A percentile compares a stretch with the other conserved stretches of the same genome.
phyloP scores from a whole-genome alignment of 2,329 filamentous ascomycete genomes.

The Colletotrichum caudatum region DNA sequence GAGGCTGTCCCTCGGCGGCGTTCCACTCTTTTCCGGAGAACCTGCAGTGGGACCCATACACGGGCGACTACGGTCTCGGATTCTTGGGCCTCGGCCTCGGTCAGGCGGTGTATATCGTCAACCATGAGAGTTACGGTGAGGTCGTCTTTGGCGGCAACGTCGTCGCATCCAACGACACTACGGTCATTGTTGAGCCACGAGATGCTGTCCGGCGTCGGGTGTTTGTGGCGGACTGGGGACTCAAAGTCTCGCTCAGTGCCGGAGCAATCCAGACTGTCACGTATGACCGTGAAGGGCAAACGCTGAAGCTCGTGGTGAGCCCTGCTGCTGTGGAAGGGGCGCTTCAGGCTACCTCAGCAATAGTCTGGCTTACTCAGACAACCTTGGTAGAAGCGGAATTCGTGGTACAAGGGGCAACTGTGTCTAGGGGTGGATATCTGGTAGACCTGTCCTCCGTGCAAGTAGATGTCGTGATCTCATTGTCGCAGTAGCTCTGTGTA shows the following conservation, averaged over 20 bases:
- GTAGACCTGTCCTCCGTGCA: constrained; percentile 25
- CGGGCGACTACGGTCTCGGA: constrained; percentile 68
- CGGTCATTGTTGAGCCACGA: constrained; percentile 53
- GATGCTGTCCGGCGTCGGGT: constrained; percentile 62
- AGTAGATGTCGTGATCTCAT: constrained; percentile 14
- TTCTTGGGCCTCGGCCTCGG: constrained; percentile 65
- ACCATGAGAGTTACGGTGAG: constrained; percentile 59
- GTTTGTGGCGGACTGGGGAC: constrained; percentile 60
- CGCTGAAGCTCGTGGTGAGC: constrained; percentile 13
- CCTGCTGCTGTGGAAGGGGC: constrained; percentile 15
- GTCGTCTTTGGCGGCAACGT: constrained; percentile 63
- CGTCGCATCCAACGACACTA: constrained; percentile 36
- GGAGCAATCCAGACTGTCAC: constrained; percentile 52
- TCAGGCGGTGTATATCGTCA: constrained; percentile 62
- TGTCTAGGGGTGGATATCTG: constrained; percentile 24
- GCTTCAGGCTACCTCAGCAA: constrained; percentile 16
- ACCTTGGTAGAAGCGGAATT: neutral
- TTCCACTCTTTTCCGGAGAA: constrained; percentile 70
- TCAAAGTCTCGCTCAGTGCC: constrained; percentile 54
- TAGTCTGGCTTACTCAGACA: constrained; percentile 32
- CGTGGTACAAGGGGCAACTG: neutral
- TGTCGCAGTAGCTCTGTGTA: neutral
- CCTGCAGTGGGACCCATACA: constrained; percentile 67
- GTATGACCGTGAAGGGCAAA: constrained; percentile 19
- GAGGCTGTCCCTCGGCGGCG: constrained; percentile 65